Percentiles rank a stretch among this genome's conserved stretches.
phyloP scores from a whole-genome alignment of 2,329 filamentous ascomycete genomes.

The Talaromyces sp. region DNA sequence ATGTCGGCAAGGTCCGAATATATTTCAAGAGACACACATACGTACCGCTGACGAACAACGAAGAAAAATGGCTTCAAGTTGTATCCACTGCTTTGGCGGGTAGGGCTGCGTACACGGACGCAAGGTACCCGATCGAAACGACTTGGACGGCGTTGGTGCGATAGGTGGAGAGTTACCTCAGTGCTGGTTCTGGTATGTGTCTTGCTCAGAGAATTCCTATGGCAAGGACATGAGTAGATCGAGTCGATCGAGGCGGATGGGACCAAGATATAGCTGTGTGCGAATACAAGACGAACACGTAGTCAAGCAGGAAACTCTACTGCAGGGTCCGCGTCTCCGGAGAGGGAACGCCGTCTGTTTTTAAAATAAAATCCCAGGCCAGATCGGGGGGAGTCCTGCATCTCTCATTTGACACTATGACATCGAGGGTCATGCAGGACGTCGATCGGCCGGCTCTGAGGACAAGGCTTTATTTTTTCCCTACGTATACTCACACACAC shows the following conservation, averaged over 20 bases:
- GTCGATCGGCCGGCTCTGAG: slow-evolving; percentile 40
- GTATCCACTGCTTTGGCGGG: slow-evolving; percentile 10
- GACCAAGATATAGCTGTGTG: slow-evolving; percentile 19
- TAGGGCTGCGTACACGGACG: slow-evolving; percentile 14
- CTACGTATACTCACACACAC: neutral
- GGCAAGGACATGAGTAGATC: slow-evolving; percentile 1
- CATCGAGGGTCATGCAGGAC: slow-evolving; percentile 42
- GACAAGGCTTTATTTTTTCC: slow-evolving; percentile 28
- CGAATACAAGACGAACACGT: slow-evolving; percentile 21
- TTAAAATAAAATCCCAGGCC: slow-evolving; percentile 18
- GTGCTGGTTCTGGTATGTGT: neutral
- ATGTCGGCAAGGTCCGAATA: slow-evolving; percentile 8
- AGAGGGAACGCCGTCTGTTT: slow-evolving; percentile 19
- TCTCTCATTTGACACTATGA: slow-evolving; percentile 44
- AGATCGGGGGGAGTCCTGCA: slow-evolving; percentile 31
- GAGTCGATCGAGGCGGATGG: slow-evolving; percentile 10
- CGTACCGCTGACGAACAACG: neutral
- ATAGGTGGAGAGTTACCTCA: slow-evolving; percentile 6
- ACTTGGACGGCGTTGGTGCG: neutral
- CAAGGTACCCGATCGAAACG: slow-evolving; percentile 15
- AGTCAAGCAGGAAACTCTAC: slow-evolving; percentile 18
- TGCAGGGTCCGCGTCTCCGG: slow-evolving; percentile 18
- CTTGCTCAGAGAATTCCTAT: neutral
- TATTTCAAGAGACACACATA: neutral
- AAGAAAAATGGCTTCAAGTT: neutral